A percentile compares a stretch with the other conserved stretches of the same genome.
phyloP scores from a whole-genome alignment of 2,329 filamentous ascomycete species.

The Graphiopsis chlorocephala region DNA sequence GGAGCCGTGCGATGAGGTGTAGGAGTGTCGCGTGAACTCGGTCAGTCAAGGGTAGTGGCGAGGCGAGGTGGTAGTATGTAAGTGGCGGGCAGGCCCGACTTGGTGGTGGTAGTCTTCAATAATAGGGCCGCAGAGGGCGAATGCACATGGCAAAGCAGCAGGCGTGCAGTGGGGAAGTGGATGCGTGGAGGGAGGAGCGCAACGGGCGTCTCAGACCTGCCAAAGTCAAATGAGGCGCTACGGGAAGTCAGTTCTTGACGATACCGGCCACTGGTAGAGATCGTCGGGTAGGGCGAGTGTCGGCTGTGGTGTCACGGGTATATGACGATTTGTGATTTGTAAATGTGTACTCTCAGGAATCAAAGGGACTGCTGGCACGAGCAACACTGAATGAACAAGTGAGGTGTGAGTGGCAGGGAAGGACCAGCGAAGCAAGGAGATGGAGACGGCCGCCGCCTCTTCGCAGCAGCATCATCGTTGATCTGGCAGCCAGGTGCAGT shows the following conservation, averaged over 20 bases:
- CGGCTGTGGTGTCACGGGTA: background rate
- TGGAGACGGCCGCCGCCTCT: background rate
- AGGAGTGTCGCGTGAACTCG: conserved; percentile 3
- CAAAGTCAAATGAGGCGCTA: conserved; percentile 7
- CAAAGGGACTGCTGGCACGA: background rate
- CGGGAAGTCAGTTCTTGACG: conserved; percentile 1
- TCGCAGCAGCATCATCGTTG: background rate
- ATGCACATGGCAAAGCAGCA: background rate
- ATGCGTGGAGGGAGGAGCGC: background rate
- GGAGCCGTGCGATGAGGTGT: background rate
- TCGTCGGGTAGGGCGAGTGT: background rate
- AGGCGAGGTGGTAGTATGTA: background rate
- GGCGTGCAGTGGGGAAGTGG: conserved; percentile 9
- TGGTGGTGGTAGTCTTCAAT: background rate
- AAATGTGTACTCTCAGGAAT: background rate
- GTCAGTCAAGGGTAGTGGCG: background rate
- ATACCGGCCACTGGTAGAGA: conserved; percentile 1
- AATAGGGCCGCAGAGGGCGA: background rate
- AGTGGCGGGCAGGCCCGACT: background rate
- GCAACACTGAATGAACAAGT: background rate
- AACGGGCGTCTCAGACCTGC: background rate
- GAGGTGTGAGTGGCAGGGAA: background rate
- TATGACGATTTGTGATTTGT: background rate
- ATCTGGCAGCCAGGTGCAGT: background rate
- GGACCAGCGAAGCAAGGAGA: background rate